These are phyloP conservation scores for Boletus sp. DNA, from an alignment of 768 basidiomycete species.

Conservation along the genomic window DNA sequence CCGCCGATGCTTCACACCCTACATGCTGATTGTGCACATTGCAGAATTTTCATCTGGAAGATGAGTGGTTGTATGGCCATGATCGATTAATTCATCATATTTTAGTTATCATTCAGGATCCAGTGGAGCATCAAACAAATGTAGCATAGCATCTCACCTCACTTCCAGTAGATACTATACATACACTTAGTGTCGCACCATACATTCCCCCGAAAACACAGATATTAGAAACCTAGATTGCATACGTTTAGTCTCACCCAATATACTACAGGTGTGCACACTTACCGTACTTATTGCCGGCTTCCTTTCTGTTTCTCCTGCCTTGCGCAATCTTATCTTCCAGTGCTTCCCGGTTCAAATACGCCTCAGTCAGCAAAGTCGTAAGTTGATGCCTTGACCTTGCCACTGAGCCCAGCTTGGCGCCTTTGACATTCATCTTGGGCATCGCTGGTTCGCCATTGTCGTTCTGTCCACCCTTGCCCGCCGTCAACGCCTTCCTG, in stretches of 20 bases:
- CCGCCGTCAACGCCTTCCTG: slow-evolving; percentile 68
- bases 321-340: slow-evolving; percentile 85
- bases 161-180: slow-evolving; percentile 17
- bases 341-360: slow-evolving; percentile 74
- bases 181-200: slow-evolving; percentile 2
- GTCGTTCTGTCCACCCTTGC: slow-evolving; percentile 37
- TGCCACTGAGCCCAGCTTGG: slow-evolving; percentile 68
- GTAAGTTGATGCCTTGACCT: slow-evolving; percentile 75
- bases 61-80: background rate
- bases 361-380: slow-evolving; percentile 78
- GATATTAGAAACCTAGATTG: slow-evolving; percentile 22
- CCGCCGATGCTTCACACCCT: background rate
- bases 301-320: slow-evolving; percentile 79
- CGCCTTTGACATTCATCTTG: slow-evolving; percentile 81
- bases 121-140: background rate
- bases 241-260: background rate
- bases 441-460: slow-evolving; percentile 56
- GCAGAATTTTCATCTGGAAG: slow-evolving; percentile 28
- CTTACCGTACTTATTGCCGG: slow-evolving; percentile 88
- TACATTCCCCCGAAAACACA: background rate
- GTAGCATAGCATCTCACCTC: slow-evolving; percentile 24
- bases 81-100: background rate
- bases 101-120: background rate
- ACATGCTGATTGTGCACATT: background rate
- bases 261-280: background rate